Base-by-base conservation (phyloP, 768 basidiomycete genomes). In the Tulasnella sp. region DNA sequence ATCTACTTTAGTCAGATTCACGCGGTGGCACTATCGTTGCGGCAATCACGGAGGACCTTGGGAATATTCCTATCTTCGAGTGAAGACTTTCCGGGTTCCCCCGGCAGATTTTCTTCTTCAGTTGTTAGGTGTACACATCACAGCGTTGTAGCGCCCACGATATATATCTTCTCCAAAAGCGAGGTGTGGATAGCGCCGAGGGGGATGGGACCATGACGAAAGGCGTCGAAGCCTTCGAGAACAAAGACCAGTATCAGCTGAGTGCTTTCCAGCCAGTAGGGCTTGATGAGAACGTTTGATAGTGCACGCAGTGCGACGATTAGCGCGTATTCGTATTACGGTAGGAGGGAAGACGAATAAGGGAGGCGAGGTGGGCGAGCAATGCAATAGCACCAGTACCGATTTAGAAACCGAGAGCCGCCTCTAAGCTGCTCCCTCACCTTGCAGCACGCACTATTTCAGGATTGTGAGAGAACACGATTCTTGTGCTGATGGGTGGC, bases 21-120 rank as follows among this genome's bases (percentile, higher is more conserved):
- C n/a, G 80, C 40, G 36, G 80, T 80, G 72, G 80, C 80, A 31
- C 56, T 46, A 62, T 81, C 80, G 56, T 81, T 81, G 8, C 80
- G 80, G 58, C 80, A 80, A 42, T 81, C 80, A 71, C 80, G 80
- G 42, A 81, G 74, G 52, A 80, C 68, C 44, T 81, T 81, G 2
- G 77, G 71, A 40, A 81, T 75, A 8, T 24, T 16, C 6, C n/a
- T 38, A 38, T 80, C 80, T 46, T 81, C 68, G 10, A 81, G 71
- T 24, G 80, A 21, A 7, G 72, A 39, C 68, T 81, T 72, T 36
- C 80, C 38, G 7, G 79, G 52, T 34, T 56, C 31, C 3, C 58
- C 56, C 7, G 42, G 42, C 31, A 39, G 24, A 73, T 48, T 39
- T 14, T 42, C 48, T 31, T 36, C 78, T 48, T 71, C 44, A 27